Conservation (phyloP, 2,329 filamentous ascomycete genomes). For the Nectriaceae sp. region DNA sequence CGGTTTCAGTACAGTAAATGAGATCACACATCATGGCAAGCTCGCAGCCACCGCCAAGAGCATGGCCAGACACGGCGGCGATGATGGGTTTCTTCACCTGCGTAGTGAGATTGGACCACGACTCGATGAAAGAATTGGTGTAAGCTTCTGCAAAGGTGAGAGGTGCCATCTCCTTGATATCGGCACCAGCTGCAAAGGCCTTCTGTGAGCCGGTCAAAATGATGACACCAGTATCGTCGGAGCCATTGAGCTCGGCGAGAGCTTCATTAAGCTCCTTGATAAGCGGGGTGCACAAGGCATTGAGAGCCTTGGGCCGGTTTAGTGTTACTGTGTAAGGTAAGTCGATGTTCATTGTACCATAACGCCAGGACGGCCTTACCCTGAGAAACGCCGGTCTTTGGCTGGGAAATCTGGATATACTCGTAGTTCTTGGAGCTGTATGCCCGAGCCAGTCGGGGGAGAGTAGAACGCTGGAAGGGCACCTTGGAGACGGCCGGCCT, state of each 20-base stretch:
- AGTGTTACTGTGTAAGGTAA: constrained; percentile 68
- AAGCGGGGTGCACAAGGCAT: constrained; percentile 88
- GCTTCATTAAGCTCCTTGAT: constrained; percentile 87
- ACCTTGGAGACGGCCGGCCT: constrained; percentile 54
- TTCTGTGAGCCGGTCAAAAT: constrained; percentile 86
- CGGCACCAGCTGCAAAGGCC: constrained; percentile 92
- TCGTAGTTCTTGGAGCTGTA: constrained; percentile 68
- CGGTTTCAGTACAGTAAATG: constrained; percentile 81
- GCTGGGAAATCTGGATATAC: constrained; percentile 78
- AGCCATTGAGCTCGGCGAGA: constrained; percentile 68
- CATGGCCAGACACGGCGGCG: constrained; percentile 90
- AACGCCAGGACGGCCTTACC: constrained; percentile 54
- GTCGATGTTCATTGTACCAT: constrained; percentile 6
- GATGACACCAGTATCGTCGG: constrained; percentile 72
- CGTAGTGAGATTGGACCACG: constrained; percentile 85
- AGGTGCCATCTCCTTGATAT: constrained; percentile 98
- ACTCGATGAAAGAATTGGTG: constrained; percentile 88
- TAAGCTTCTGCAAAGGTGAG: constrained; percentile 89
- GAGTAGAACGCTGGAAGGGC: constrained; percentile 55
- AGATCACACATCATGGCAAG: constrained; percentile 97
- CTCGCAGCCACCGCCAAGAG: constrained; percentile 93
- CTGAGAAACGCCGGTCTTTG: constrained; percentile 86
- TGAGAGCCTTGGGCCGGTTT: constrained; percentile 92
- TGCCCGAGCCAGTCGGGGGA: constrained; percentile 56
- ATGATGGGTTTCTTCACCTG: constrained; percentile 92